Conservation (phyloP, 2,329 filamentous ascomycete genomes). For the Penicillium sp. region DNA sequence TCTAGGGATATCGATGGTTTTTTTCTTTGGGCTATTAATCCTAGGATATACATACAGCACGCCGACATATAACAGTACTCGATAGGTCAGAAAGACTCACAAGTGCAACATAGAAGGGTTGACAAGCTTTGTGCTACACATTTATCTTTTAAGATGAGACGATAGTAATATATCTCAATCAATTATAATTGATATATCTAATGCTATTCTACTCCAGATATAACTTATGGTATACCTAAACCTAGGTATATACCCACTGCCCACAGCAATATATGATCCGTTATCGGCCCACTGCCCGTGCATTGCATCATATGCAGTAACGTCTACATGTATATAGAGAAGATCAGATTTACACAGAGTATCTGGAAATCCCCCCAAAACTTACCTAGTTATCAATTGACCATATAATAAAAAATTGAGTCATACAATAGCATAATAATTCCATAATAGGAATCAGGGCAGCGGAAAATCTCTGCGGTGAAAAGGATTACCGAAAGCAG, state of each 20-base stretch:
- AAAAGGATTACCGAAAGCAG: conserved; percentile 4
- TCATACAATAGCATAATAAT: not conserved
- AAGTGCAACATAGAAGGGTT: not conserved
- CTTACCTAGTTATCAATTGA: not conserved
- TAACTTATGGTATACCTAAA: not conserved
- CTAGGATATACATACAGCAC: not conserved
- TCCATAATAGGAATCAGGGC: not conserved
- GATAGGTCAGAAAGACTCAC: conserved; percentile 1
- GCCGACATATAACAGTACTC: not conserved
- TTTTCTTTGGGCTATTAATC: not conserved
- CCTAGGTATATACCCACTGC: not conserved
- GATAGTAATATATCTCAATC: not conserved
- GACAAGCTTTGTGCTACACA: not conserved
- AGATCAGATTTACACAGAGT: not conserved
- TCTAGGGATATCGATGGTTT: not conserved
- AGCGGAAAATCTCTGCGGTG: conserved; percentile 1
- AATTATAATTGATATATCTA: not conserved
- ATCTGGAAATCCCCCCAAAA: not conserved
- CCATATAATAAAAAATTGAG: too few species aligned
- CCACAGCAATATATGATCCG: not conserved
- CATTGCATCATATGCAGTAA: conserved; percentile 1
- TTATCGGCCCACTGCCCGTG: conserved; percentile 3
- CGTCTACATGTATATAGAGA: not conserved
- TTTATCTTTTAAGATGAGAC: not conserved
- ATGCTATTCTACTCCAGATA: not conserved